Conservation (phyloP, 805 yeast genomes). For the Saccharomyces mikatae region DNA sequence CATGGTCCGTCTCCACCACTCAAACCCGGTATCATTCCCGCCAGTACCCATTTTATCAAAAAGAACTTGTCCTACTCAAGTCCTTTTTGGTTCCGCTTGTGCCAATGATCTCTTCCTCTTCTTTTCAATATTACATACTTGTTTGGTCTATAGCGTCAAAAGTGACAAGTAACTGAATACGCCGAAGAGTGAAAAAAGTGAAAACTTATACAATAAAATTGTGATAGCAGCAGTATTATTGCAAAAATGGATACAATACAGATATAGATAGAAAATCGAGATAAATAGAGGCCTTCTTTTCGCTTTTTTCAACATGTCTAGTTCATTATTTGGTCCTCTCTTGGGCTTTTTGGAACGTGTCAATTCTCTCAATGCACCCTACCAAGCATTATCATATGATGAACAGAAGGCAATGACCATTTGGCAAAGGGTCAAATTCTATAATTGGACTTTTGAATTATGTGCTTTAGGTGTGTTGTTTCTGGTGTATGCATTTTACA, state of each 20-base stretch:
- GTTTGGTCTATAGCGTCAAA: not conserved
- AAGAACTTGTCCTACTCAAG: not conserved
- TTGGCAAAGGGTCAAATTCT: slow-evolving; percentile 45
- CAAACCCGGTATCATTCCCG: slow-evolving; percentile 40
- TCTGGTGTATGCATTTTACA: slow-evolving; percentile 43
- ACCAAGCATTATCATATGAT: slow-evolving; percentile 32
- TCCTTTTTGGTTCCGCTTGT: not conserved
- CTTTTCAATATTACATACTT: not conserved
- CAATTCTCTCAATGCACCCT: slow-evolving; percentile 18
- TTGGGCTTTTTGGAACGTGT: not conserved
- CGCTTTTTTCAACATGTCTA: not conserved
- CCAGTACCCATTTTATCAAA: slow-evolving; percentile 5
- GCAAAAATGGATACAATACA: not conserved
- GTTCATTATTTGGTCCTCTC: not conserved
- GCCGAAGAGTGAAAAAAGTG: not conserved
- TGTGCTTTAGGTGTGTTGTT: slow-evolving; percentile 45
- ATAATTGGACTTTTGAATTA: slow-evolving; percentile 74
- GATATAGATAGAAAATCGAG: not conserved
- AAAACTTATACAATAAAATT: not conserved
- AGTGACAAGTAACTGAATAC: not conserved
- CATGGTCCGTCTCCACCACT: slow-evolving; percentile 75
- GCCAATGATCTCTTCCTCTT: not conserved
- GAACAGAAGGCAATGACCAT: slow-evolving; percentile 55
- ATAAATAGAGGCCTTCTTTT: not conserved
- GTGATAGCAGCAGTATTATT: not conserved